Conservation (phyloP, 805 yeast species). For the Wickerhamiella galacta region DNA sequence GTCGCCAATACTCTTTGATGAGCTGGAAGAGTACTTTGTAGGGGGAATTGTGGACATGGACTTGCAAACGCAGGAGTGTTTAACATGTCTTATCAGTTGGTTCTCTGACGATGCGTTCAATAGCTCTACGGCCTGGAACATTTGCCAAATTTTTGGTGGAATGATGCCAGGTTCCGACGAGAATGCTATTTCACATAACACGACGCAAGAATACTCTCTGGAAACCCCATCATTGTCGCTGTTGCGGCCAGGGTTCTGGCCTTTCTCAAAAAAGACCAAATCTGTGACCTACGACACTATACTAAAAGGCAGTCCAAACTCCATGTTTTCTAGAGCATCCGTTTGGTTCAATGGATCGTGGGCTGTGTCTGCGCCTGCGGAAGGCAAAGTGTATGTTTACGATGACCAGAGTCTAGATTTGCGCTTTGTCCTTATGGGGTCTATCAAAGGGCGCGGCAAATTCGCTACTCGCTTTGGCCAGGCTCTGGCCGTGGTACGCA, state of each 20-base stretch:
- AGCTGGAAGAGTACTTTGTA: conserved; percentile 31
- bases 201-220: background rate
- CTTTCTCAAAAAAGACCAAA: too few species aligned
- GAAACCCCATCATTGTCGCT: too few species aligned
- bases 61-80: conserved; percentile 26
- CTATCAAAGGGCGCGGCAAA: conserved; percentile 7
- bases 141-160: conserved; percentile 23
- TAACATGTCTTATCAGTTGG: conserved; percentile 27
- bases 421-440: conserved; percentile 4
- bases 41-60: conserved; percentile 39
- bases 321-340: conserved; percentile 7
- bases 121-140: conserved; percentile 16
- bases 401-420: conserved; percentile 3
- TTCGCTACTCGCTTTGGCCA: conserved; percentile 28
- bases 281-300: background rate
- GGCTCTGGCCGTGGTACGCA: conserved; percentile 19
- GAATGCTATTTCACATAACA: background rate
- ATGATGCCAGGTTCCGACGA: conserved; percentile 8
- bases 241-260: too few species aligned
- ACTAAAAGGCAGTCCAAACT: background rate
- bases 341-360: conserved; percentile 8
- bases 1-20: conserved; percentile 30
- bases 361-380: conserved; percentile 12
- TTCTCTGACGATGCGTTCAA: conserved; percentile 19
- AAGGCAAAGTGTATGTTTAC: conserved; percentile 9